Evolutionary conservation across 768 basidiomycete species (phyloP), one percentile per base, ranked within the genome.

Genomic region (Kwoniella mangroviensis): DNA sequence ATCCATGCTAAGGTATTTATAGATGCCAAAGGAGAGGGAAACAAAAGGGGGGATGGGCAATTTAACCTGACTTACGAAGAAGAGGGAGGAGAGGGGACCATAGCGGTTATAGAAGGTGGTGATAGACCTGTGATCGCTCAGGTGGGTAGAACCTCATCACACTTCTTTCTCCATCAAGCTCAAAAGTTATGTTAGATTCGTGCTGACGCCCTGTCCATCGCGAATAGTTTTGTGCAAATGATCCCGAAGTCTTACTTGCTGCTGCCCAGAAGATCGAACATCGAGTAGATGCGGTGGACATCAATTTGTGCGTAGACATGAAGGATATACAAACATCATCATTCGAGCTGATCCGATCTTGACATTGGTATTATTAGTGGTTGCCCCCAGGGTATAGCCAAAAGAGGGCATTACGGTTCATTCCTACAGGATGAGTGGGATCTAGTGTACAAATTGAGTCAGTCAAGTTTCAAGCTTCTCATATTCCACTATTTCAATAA

Each of bases 381-480:
- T 0, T 85, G 97, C 80, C 96, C 96, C 0, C 96, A 99, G 78
- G 94, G 96, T 56, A 98, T 99, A 67, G 97, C 96, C 0, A 88
- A 88, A 71, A 86, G 88, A 26, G 96, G 97, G 0, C 87, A 87
- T 52, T 99, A 98, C 73, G 96, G 97, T 0, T 87, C 90, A 0
- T 98, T 92, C 85, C 80, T 98, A 65, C 93, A 94, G 85, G 94
- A 98, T 69, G 93, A 98, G 54, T 98, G 96, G 96, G 90, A 92
- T 17, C 80, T 95, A 65, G 90, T 98, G 34, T 90, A 90, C 74
- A 85, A 86, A 22, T 86, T 98, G 58, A 92, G 94, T 86, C 65
- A 73, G 85, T 90, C 85, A 95, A 15, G 34, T 34, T 34, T 34
- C 6, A 34, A 49, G 3, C 45, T 64, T 91, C 92, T 84, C 67